phyloP scores from a whole-genome alignment of 2,329 filamentous ascomycete species.

The Lecanosticta acicola region DNA sequence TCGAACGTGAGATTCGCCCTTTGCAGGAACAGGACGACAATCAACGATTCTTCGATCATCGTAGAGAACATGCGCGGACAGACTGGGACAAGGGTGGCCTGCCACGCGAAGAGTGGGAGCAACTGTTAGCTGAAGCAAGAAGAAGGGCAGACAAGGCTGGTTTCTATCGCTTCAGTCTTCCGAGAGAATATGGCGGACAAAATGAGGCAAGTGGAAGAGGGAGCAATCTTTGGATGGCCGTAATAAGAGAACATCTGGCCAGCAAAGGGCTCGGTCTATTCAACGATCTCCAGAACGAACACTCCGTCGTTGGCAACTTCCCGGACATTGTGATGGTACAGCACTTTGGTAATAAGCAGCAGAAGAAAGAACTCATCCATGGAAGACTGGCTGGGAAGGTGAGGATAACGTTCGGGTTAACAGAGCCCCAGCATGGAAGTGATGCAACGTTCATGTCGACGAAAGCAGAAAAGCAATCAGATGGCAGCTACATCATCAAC shows the following conservation, averaged over 20 bases:
- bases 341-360: slow-evolving; percentile 53
- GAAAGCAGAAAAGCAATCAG: slow-evolving; percentile 41
- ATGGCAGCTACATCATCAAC: slow-evolving; percentile 50
- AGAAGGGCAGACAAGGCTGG: slow-evolving; percentile 53
- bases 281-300: slow-evolving; percentile 61
- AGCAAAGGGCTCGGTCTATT: slow-evolving; percentile 55
- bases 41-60: slow-evolving; percentile 60
- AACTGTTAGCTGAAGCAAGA: slow-evolving; percentile 46
- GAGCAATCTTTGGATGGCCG: slow-evolving; percentile 59
- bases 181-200: slow-evolving; percentile 51
- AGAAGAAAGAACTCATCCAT: slow-evolving; percentile 51
- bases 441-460: slow-evolving; percentile 61
- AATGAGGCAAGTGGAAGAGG: slow-evolving; percentile 40
- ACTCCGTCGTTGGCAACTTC: slow-evolving; percentile 58
- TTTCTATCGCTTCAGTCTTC: slow-evolving; percentile 56
- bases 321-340: slow-evolving; percentile 58
- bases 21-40: slow-evolving; percentile 54
- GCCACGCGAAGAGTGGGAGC: slow-evolving; percentile 55
- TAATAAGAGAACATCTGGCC: slow-evolving; percentile 55
- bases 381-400: slow-evolving; percentile 50
- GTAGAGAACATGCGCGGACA: slow-evolving; percentile 56
- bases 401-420: slow-evolving; percentile 56
- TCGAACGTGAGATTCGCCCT: slow-evolving; percentile 49
- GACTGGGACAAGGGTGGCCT: slow-evolving; percentile 56
- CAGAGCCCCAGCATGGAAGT: slow-evolving; percentile 57